phyloP scores from a whole-genome alignment of 495 filamentous ascomycete species.

The Trichoderma orchidacearum region DNA sequence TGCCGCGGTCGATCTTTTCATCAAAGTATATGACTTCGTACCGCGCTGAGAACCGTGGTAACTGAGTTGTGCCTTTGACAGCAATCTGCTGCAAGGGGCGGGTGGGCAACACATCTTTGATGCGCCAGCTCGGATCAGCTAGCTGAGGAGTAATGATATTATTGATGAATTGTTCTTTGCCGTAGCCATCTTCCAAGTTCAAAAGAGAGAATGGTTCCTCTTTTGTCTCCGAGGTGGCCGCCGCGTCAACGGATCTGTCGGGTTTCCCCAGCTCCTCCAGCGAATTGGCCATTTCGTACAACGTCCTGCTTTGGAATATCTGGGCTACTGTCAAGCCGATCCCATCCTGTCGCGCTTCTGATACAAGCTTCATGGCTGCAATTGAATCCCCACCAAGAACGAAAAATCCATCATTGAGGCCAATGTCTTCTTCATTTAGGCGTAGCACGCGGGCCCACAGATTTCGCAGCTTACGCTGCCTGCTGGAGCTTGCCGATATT shows the following conservation, averaged over 20 bases:
- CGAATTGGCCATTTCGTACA: slow-evolving; percentile 29
- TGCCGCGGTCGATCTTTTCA: slow-evolving; percentile 12
- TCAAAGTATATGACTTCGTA: slow-evolving; percentile 26
- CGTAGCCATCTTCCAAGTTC: slow-evolving; percentile 14
- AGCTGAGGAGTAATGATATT: slow-evolving; percentile 18
- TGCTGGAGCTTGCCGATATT: slow-evolving; percentile 4
- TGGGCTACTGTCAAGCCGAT: slow-evolving; percentile 40
- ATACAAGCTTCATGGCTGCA: slow-evolving; percentile 54
- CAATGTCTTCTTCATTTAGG: slow-evolving; percentile 25
- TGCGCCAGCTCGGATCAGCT: slow-evolving; percentile 29
- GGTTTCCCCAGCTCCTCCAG: background rate
- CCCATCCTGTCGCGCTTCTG: slow-evolving; percentile 36
- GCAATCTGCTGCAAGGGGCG: slow-evolving; percentile 53
- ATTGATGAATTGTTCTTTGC: slow-evolving; percentile 6
- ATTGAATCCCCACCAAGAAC: slow-evolving; percentile 57
- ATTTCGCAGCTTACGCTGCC: slow-evolving; percentile 20
- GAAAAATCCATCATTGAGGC: slow-evolving; percentile 45
- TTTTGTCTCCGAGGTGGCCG: slow-evolving; percentile 1
- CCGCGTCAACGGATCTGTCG: slow-evolving; percentile 4
- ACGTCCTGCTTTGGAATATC: slow-evolving; percentile 35
- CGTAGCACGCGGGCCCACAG: slow-evolving; percentile 21
- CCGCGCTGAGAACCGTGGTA: slow-evolving; percentile 29
- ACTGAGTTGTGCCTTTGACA: slow-evolving; percentile 42
- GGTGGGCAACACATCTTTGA: slow-evolving; percentile 43
- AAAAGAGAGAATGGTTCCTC: slow-evolving; percentile 15